phyloP scores from a whole-genome alignment of 768 basidiomycete genomes.

The Leucosporidium yakuticum region DNA sequence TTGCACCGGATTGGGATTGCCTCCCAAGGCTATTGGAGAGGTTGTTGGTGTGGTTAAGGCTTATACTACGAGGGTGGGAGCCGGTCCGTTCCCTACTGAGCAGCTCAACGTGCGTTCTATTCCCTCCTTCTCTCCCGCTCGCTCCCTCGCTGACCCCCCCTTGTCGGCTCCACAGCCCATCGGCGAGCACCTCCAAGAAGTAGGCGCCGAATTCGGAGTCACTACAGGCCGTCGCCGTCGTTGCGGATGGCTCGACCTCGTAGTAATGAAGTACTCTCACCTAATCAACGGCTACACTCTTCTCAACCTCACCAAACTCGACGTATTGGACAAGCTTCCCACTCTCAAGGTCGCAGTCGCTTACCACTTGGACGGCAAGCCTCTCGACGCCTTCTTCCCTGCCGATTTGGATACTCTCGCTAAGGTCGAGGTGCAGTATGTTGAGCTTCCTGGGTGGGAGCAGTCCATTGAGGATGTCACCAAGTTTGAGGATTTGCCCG shows the following conservation, averaged over 20 bases:
- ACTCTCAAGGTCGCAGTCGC: slow-evolving; percentile 84
- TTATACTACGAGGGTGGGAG: slow-evolving; percentile 97
- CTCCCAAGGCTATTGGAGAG: slow-evolving; percentile 78
- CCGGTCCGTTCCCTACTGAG: slow-evolving; percentile 96
- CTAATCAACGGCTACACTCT: slow-evolving; percentile 92
- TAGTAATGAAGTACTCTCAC: slow-evolving; percentile 85
- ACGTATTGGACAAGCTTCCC: slow-evolving; percentile 72
- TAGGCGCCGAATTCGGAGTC: slow-evolving; percentile 83
- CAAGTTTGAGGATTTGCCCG: slow-evolving; percentile 69
- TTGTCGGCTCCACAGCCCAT: slow-evolving; percentile 52
- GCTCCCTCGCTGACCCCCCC: not conserved
- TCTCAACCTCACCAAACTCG: slow-evolving; percentile 93
- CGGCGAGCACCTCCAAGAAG: slow-evolving; percentile 84
- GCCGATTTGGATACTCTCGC: slow-evolving; percentile 80
- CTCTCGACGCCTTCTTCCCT: slow-evolving; percentile 66
- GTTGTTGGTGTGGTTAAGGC: slow-evolving; percentile 93
- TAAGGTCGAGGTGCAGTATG: slow-evolving; percentile 75
- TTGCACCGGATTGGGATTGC: slow-evolving; percentile 94
- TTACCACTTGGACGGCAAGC: slow-evolving; percentile 70
- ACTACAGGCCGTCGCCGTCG: slow-evolving; percentile 89
- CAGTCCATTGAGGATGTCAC: slow-evolving; percentile 60
- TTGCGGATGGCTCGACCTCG: slow-evolving; percentile 96
- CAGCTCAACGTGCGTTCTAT: slow-evolving; percentile 66
- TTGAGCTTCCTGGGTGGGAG: slow-evolving; percentile 88
- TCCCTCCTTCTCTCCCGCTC: not conserved